Evolutionary conservation across 139 green algal genomes (phyloP), one percentile per base, ranked within the genome.

Genomic region (Gonium pectorale): DNA sequence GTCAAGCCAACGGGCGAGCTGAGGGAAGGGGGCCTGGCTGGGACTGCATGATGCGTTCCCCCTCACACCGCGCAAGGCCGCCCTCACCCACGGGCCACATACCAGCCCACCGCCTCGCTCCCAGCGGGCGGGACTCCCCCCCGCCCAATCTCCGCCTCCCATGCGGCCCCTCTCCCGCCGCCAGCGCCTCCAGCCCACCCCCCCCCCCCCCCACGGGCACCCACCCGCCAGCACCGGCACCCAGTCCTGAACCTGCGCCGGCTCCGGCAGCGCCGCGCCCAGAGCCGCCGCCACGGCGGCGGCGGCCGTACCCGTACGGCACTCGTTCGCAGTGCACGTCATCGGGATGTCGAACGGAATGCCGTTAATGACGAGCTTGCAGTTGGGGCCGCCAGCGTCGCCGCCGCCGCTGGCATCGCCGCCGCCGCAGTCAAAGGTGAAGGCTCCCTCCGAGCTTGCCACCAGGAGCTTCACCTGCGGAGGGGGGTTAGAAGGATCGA

Each of bases 251-350:
- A 83, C 77, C 24, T 31, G 60, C n/a, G 77, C 43, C 62, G 62
- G 41, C 43, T 60, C 43, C 60, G 77, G 62, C 77, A n/a, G 77
- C 21, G 17, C 77, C 26, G 11, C 8, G 38, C 35, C n/a, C 74
- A 81, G 62, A 41, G 77, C n/a, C 62, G 77, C 60, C 77, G 77
- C 77, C 40, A 83, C 77, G n/a, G 21, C n/a, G 38, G 77, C 60
- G 29, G n/a, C 31, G 19, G 77, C 26, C 26, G 31, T 11, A 17
- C 9, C 44, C 5, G 77, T 74, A 51, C 77, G 77, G 43, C 77
- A 83, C 77, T 83, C 77, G n/a, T 37, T 63, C 7, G 59, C 9
- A n/a, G n/a, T 31, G 60, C 75, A 83, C 29, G 29, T 37, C 74
- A 83, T 24, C 7, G 60, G 77, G 22, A 73, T 15, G 8, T 26